Evolutionary conservation across 2,329 filamentous ascomycete species (phyloP), one percentile per base, ranked within the genome.

Genomic region (Dactylonectria macrodidyma): DNA sequence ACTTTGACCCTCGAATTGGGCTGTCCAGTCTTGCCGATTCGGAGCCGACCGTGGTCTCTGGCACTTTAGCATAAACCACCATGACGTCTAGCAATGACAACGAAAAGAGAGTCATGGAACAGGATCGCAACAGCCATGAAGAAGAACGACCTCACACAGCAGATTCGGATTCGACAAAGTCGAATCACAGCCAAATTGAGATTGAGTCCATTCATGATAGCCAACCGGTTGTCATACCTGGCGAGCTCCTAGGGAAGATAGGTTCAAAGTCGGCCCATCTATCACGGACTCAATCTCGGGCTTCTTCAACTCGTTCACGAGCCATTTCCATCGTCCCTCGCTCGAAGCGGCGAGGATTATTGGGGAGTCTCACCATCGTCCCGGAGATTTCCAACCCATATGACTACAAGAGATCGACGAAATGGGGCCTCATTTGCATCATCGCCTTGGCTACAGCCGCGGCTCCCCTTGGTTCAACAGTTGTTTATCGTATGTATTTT

Each of bases 351-450:
- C 86, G 94, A 75, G 95, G 95, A 0, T 83, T 97, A 2, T 86
- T 97, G 55, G 91, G 90, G 1, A 87, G 87, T 44, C 84, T 97
- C 12, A 85, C 92, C 1, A 67, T 97, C 36, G 84, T 97, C 16
- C 92, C 94, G 2, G 95, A 98, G 81, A 90, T 97, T 14, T 90
- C 93, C 52, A 86, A 91, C 36, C 92, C 95, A 0, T 90, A 91
- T 66, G 88, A 93, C 58, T 97, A 97, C 77, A 83, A 87, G 11
- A 88, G 89, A 38, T 87, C 83, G 57, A 93, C 89, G 14, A 97
- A 97, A 89, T 97, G 95, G 95, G 87, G 89, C 67, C 90, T 98
- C 71, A 97, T 95, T 0, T 84, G 90, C 41, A 88, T 95, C 55
- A 89, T 97, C 52, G 92, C 94, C 2, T 77, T 95, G 16, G 94